phyloP scores from a whole-genome alignment of 2,329 filamentous ascomycete genomes.

The Trichoderma brevicompactum region DNA sequence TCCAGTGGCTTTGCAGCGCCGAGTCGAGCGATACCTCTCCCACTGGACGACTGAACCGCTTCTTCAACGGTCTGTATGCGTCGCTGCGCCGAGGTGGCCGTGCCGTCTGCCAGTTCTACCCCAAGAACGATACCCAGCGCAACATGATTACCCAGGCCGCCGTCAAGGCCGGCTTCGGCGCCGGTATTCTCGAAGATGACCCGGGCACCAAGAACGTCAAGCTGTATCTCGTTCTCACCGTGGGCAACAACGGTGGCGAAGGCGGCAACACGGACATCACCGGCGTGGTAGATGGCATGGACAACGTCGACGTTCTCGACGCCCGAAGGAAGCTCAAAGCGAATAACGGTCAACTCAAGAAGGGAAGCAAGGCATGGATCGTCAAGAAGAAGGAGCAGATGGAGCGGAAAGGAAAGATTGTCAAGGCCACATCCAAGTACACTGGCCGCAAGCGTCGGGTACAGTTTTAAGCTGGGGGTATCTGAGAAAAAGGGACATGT shows the following conservation, averaged over 20 bases:
- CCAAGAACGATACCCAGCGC: slow-evolving; percentile 90
- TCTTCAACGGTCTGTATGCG: slow-evolving; percentile 92
- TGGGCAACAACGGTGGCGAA: slow-evolving; percentile 64
- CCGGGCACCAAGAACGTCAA: slow-evolving; percentile 96
- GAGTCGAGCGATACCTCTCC: slow-evolving; percentile 85
- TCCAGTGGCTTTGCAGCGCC: slow-evolving; percentile 99
- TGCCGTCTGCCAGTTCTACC: slow-evolving; percentile 97
- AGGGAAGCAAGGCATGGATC: slow-evolving; percentile 86
- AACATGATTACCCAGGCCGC: slow-evolving; percentile 91
- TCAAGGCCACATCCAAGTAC: slow-evolving; percentile 91
- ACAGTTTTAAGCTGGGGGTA: slow-evolving; percentile 64
- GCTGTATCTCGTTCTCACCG: slow-evolving; percentile 92
- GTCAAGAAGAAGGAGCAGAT: slow-evolving; percentile 89
- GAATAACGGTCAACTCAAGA: slow-evolving; percentile 64
- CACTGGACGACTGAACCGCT: slow-evolving; percentile 75
- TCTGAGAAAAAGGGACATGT: slow-evolving; percentile 6
- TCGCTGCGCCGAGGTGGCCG: slow-evolving; percentile 80
- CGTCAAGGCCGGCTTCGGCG: slow-evolving; percentile 92
- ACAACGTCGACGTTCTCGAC: slow-evolving; percentile 82
- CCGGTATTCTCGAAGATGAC: slow-evolving; percentile 92
- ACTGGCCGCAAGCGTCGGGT: slow-evolving; percentile 85
- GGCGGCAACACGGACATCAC: slow-evolving; percentile 78
- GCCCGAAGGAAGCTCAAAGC: slow-evolving; percentile 56
- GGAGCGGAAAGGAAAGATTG: slow-evolving; percentile 91
- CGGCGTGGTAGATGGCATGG: slow-evolving; percentile 85